Conservation (phyloP, 1,284 basidiomycete species). For the Neonothopanus nambi region DNA sequence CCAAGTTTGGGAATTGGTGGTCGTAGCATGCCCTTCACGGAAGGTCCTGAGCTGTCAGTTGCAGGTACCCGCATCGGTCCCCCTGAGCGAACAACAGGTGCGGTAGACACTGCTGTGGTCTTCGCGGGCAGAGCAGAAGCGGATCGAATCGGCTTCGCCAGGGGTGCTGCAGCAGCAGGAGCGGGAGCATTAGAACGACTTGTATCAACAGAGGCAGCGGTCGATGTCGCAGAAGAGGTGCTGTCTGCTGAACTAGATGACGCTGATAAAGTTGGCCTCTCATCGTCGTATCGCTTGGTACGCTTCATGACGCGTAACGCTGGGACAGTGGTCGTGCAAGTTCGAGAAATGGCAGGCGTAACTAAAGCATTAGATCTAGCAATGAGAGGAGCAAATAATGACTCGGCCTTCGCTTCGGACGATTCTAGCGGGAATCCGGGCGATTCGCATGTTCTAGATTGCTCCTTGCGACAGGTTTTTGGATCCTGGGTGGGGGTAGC, state of each 20-base stretch:
- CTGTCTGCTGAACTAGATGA: not conserved
- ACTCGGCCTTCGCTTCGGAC: not conserved
- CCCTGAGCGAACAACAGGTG: not conserved
- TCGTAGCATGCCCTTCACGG: not conserved
- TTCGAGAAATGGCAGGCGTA: slow-evolving; percentile 22
- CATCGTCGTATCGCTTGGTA: slow-evolving; percentile 21
- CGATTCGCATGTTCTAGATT: not conserved
- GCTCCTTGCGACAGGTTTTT: not conserved
- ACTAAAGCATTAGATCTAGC: slow-evolving; percentile 8
- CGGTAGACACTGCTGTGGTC: not conserved
- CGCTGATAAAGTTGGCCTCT: slow-evolving; percentile 2
- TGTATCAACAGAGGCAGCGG: not conserved
- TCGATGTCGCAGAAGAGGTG: no score
- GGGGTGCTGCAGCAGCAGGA: not conserved
- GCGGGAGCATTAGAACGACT: not conserved
- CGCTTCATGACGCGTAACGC: slow-evolving; percentile 51
- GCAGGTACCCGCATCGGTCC: slow-evolving; percentile 1
- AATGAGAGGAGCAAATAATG: not conserved
- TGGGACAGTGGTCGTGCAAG: slow-evolving; percentile 37
- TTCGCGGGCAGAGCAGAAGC: no score
- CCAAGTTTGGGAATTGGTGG: not conserved
- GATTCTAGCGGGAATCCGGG: not conserved
- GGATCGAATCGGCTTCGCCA: not conserved
- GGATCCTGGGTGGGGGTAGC: not conserved
- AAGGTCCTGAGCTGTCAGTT: not conserved